Evolutionary conservation across 1,139 yeast genomes (phyloP).

Genomic region (Saccharomyces pastorianus): DNA sequence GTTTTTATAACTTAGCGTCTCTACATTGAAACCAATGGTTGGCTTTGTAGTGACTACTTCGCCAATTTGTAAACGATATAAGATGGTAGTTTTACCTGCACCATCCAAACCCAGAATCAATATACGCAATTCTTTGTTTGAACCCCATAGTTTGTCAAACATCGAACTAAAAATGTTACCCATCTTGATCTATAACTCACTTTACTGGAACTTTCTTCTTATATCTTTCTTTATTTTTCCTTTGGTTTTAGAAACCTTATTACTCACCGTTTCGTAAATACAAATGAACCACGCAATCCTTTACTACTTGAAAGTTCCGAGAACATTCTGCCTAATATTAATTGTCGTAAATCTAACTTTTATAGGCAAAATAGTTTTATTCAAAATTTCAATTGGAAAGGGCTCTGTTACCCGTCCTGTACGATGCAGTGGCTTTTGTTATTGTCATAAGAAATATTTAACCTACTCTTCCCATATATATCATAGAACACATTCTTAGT

Average conservation of each 20-base stretch:
- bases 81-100: constrained; percentile 94
- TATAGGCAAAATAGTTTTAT: not conserved
- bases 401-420: not conserved
- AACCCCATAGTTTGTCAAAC: constrained; percentile 82
- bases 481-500: not conserved
- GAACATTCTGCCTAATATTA: not conserved
- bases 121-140: constrained; percentile 82
- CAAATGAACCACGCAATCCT: not conserved
- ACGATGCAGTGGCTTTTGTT: not conserved
- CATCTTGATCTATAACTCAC: constrained; percentile 36
- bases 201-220: not conserved
- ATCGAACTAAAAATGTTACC: constrained; percentile 83
- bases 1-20: constrained; percentile 82
- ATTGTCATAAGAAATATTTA: not conserved
- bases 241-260: not conserved
- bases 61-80: constrained; percentile 85
- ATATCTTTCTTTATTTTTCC: not conserved
- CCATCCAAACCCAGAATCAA: constrained; percentile 92
- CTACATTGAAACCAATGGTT: constrained; percentile 95
- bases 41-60: constrained; percentile 93
- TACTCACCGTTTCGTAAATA: not conserved
- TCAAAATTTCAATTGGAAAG: not conserved
- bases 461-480: not conserved
- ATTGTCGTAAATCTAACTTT: not conserved
- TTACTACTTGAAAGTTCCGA: not conserved